These are phyloP conservation scores for Zygotorulaspora danielsina DNA, from an alignment of 805 yeast genomes.

Conservation along the genomic window DNA sequence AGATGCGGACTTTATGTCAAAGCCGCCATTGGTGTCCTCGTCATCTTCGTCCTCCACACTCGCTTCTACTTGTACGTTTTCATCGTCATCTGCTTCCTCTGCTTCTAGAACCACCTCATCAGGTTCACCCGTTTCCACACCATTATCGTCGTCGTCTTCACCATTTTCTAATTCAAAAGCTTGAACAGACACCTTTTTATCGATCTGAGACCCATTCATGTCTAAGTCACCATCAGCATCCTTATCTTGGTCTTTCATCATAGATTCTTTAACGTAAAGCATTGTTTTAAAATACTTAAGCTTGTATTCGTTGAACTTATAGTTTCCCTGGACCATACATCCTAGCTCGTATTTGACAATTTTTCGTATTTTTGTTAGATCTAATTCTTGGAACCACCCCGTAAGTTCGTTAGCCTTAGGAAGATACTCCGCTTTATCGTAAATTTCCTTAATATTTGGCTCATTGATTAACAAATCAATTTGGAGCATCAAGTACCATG, in stretches of 20 bases:
- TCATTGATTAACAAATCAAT: slow-evolving; percentile 70
- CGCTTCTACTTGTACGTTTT: slow-evolving; percentile 25
- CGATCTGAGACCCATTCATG: slow-evolving; percentile 16
- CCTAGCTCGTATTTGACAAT: slow-evolving; percentile 69
- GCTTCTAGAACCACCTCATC: slow-evolving; percentile 33
- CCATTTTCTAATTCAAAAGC: slow-evolving; percentile 5
- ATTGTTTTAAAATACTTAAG: slow-evolving; percentile 41
- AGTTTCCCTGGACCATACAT: slow-evolving; percentile 50
- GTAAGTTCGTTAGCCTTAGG: slow-evolving; percentile 40
- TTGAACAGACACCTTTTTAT: slow-evolving; percentile 1
- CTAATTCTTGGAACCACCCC: slow-evolving; percentile 74
- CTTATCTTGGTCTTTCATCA: slow-evolving; percentile 27
- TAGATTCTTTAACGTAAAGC: slow-evolving; percentile 39
- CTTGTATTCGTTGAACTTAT: slow-evolving; percentile 41
- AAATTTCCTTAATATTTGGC: slow-evolving; percentile 48
- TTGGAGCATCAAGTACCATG: slow-evolving; percentile 68
- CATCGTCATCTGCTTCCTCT: slow-evolving; percentile 33
- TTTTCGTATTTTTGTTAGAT: slow-evolving; percentile 60
- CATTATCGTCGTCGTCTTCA: slow-evolving; percentile 24
- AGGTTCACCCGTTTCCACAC: slow-evolving; percentile 33
- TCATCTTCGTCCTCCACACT: slow-evolving; percentile 21
- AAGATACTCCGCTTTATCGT: slow-evolving; percentile 47
- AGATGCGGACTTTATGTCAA: slow-evolving; percentile 29
- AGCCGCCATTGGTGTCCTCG: slow-evolving; percentile 18
- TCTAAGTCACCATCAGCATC: slow-evolving; percentile 31